Base-by-base conservation (phyloP, 768 basidiomycete species). In the Suillus discolor region DNA sequence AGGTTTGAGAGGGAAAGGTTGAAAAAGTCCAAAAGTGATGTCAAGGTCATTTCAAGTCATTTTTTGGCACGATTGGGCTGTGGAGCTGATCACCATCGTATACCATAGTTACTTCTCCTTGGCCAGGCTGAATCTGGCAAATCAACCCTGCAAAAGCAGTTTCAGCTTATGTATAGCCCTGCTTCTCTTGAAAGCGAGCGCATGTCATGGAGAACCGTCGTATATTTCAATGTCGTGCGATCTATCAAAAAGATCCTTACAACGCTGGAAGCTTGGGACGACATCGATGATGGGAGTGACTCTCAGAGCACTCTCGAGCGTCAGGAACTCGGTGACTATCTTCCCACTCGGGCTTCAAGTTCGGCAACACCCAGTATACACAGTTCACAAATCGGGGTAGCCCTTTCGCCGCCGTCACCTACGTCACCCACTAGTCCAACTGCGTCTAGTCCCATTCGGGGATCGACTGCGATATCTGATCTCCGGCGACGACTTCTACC, bases 71-170 rank as follows among this genome's bases (percentile, higher is more conserved):
- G 2, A 16, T 28, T 20, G 20, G n/a, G 64, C 66, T 6, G 34
- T 31, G 57, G 23, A 63, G 60, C 64, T 68, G 55, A 66, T 80
- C 77, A 77, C 62, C 45, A 31, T 62, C 25, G 36, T 42, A 45
- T 65, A 20, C 47, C 42, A 59, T 70, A 92, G 89, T 77, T 92
- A 51, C 78, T 92, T n/a, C 82, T 93, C 64, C 83, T 92, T 47
- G 91, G 91, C 45, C 90, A 92, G 71, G 90, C 90, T 45, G 90
- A 92, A 79, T 91, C 88, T 57, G 90, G 89, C 70, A 91, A 92
- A 73, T 88, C 88, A 39, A 91, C 89, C 4, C 82, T 92, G 57
- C 89, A 90, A 76, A 91, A 91, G 73, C 90, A 90, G 72, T 91
- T 90, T 70, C 90, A 92, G 74, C 85, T 93, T 70, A 90, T 92